Base-by-base conservation (phyloP, 2,329 filamentous ascomycete species). In the Clarireedia sp. region DNA sequence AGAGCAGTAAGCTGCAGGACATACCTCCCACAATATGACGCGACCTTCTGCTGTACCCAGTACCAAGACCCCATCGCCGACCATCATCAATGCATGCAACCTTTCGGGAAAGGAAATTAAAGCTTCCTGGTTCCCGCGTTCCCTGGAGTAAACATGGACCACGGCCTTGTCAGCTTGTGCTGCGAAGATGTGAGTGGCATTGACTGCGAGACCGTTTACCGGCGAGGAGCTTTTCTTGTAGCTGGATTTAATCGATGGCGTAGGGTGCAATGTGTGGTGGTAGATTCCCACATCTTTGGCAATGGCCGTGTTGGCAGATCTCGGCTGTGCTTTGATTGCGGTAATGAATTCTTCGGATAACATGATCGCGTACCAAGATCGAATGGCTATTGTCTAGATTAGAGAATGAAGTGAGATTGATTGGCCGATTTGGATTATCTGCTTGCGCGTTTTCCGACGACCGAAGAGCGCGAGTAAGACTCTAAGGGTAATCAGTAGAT, bases 221-320 rank as follows among this genome's bases (percentile, higher is more conserved):
- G 85, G 79, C n/a, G 85, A 83, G 16, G 89, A 87, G 75, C 89
- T 95, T 74, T 96, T 97, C 78, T 96, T 97, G 78, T 94, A 91
- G 48, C 85, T 80, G 60, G 83, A 77, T 66, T 86, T 86, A 67
- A 90, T 81, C n/a, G 82, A 79, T 60, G 86, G 81, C 53, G 86
- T 79, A 41, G 91, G 91, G 65, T 90, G 87, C 64, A 90, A 80
- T 60, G 90, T 85, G 71, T 96, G 88, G 55, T 88, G 72, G 73
- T 95, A 94, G 68, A 97, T 90, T 64, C 89, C 90, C 49, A 90
- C 85, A 73, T 96, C 90, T 72, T 92, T 84, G 56, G 80, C 76
- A 52, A 85, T 75, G 60, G 81, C 78, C 2, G 82, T 84, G 67
- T 83, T 84, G 65, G 82, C 78, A 58, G 79, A 72, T 56, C 83